Evolutionary conservation across 495 filamentous ascomycete species (phyloP).

Genomic region (Xylaria cubensis): DNA sequence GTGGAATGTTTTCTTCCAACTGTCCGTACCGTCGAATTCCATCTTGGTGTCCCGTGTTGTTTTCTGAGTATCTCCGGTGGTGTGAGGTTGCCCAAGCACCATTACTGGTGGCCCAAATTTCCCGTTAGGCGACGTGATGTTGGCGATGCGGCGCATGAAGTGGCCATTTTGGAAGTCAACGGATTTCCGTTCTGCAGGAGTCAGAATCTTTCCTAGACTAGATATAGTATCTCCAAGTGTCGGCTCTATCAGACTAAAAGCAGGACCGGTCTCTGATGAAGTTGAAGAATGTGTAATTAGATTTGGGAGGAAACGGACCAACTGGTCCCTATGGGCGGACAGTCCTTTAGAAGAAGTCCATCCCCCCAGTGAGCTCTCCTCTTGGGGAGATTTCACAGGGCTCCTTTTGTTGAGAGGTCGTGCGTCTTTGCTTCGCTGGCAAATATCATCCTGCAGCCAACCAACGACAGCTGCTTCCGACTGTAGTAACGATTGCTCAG

Average conservation of each 20-base stretch:
- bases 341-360: neutral
- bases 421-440: neutral
- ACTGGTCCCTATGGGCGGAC: neutral
- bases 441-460: conserved; percentile 16
- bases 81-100: conserved; percentile 32
- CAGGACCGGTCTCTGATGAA: conserved; percentile 32
- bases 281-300: conserved; percentile 40
- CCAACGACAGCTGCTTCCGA: conserved; percentile 41
- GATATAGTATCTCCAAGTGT: conserved; percentile 38
- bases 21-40: conserved; percentile 34
- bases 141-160: conserved; percentile 44
- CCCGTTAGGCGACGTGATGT: conserved; percentile 44
- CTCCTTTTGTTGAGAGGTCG: neutral
- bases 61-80: conserved; percentile 10
- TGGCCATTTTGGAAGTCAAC: conserved; percentile 45
- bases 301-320: conserved; percentile 42
- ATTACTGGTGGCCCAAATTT: conserved; percentile 47
- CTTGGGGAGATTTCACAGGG: neutral
- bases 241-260: conserved; percentile 44
- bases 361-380: neutral
- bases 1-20: conserved; percentile 56
- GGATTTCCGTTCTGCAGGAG: conserved; percentile 24
- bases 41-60: neutral
- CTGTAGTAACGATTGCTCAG: conserved; percentile 44
- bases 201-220: conserved; percentile 32